Evolutionary conservation across 257 asterid genomes (phyloP), one percentile per base, ranked within the genome.

Genomic region (Solanum paucissectum): DNA sequence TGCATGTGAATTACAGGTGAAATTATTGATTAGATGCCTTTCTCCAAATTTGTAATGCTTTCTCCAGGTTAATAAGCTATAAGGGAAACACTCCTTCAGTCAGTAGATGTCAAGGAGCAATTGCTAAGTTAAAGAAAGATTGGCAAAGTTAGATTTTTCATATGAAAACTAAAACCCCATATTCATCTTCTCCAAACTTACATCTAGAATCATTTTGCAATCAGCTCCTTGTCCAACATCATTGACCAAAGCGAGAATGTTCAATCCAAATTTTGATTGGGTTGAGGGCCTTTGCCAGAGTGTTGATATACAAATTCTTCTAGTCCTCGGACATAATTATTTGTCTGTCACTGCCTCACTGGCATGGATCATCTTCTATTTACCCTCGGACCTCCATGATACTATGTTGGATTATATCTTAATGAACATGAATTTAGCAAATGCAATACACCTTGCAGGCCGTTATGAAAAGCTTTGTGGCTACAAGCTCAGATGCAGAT

Each of bases 391-490:
- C 20, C 85, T 20, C 69, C 42, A 38, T 25, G 16, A 87, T 49
- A 76, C 58, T 49, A 68, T 29, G 62, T 29, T 18, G 85, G n/a
- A 49, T 49, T 38, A 14, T 68, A 71, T 71, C 49, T 32, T 86
- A 40, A 40, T 32, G 42, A n/a, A 21, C 69, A 55, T 21, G 69
- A 34, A 33, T 52, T 29, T 44, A 46, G 40, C 44, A 27, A 9
- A 85, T 52, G 85, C 55, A 40, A 60, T 66, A 49, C 75, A 66
- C 49, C 87, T 87, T 89, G 89, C 98, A 96, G 99, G 99, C 99
- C 84, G 89, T 97, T 86, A 97, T 97, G 98, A 97, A 95, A 91
- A 97, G 98, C 89, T 97, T 92, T 79, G 87, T 77, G 58, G 95
- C 96, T 83, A 89, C 98, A 58, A 87, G 92, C 90, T 87, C 96